Base-by-base conservation (phyloP, 2,329 filamentous ascomycete species). In the Colletotrichum sp. region DNA sequence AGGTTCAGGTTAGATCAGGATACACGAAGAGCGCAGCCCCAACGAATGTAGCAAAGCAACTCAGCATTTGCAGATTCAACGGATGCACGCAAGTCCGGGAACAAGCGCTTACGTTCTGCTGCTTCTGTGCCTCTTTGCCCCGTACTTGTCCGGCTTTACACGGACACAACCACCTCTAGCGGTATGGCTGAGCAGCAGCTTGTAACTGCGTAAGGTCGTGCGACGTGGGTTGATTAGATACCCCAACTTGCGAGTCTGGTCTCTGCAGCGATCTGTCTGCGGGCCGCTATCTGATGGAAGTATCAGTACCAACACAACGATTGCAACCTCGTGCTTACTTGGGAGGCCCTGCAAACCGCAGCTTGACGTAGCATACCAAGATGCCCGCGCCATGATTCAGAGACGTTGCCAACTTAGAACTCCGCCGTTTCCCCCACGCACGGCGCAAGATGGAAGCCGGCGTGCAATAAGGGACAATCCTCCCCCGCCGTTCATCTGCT, bases 401-500 rank as follows among this genome's bases (percentile, higher is more conserved):
- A 32, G 28, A 52, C 39, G 36, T 49, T 28, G 18, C 32, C 21
- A 16, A 24, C 21, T 52, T 39, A n/a, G 5, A 49, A 44, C 36
- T 64, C 68, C 30, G 49, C 39, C 34, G 16, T 67, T 62, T 72
- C n/a, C 68, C 68, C 52, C 52, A 63, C 67, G 44, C 59, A 44
- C 36, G 52, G 36, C 66, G 28, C 62, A 63, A 57, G 63, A 76
- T 64, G 32, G 60, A 32, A 55, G 62, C 60, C 55, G 30, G 62
- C 60, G 8, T 64, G 49, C 39, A 21, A 59, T 12, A 36, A 32
- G 16, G 24, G 55, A 36, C 69, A 36, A 76, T 72, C n/a, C 49
- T 55, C 24, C 68, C 69, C 69, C 69, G 73, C 64, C 55, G 69
- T 76, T 73, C 64, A 44, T 28, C 57, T 44, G 32, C 39, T 39